Evolutionary conservation across 2,329 filamentous ascomycete genomes (phyloP).

Genomic region (Coniochaeta sp.): DNA sequence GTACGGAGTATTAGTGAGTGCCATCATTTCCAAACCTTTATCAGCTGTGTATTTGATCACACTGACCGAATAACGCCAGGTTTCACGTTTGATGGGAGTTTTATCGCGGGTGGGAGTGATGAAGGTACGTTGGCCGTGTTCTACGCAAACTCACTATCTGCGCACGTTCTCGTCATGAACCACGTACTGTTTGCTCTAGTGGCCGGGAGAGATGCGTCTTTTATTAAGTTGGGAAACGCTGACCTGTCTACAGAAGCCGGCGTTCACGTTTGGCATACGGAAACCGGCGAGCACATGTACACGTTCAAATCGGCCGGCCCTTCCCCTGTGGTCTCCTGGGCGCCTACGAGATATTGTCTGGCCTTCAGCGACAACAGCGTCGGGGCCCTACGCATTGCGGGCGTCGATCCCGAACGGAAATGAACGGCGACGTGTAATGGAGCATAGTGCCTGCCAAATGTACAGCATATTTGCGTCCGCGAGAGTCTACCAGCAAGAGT

Average conservation of each 20-base stretch:
- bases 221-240: constrained; percentile 3
- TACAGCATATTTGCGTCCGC: background rate
- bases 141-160: background rate
- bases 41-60: background rate
- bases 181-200: background rate
- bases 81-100: constrained; percentile 73
- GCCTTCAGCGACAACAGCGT: constrained; percentile 58
- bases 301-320: constrained; percentile 61
- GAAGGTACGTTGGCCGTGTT: constrained; percentile 43
- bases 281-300: constrained; percentile 66
- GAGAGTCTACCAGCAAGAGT: background rate
- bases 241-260: constrained; percentile 38
- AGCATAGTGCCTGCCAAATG: background rate
- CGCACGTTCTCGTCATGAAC: background rate
- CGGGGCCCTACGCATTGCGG: constrained; percentile 61
- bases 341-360: constrained; percentile 65
- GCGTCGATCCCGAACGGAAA: constrained; percentile 42
- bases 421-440: constrained; percentile 11
- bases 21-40: background rate
- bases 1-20: constrained; percentile 59
- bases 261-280: constrained; percentile 62
- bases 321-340: constrained; percentile 65
- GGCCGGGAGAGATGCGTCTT: background rate
- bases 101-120: constrained; percentile 65
- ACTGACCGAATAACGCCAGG: constrained; percentile 29